Percentiles rank a stretch among this genome's conserved stretches.
These are phyloP conservation scores for Leishmania amazonensis DNA, from an alignment of 208 protist genomes.

Conservation along the genomic window DNA sequence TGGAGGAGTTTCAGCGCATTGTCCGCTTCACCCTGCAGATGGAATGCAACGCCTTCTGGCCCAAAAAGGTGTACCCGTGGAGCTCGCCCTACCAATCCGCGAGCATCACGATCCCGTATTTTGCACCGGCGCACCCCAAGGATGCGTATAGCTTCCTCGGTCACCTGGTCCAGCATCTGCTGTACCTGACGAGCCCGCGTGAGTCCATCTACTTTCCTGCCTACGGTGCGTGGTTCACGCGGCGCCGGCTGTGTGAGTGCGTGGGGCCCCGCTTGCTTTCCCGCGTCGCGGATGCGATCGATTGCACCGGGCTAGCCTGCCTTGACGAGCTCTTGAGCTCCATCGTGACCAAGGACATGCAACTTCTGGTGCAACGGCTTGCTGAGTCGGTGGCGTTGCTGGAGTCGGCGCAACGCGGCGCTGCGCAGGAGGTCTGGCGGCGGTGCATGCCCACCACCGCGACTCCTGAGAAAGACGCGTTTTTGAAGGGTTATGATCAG, in stretches of 20 bases:
- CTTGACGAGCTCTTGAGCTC: conserved; percentile 92
- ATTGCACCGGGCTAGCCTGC: conserved; percentile 73
- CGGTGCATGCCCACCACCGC: conserved; percentile 23
- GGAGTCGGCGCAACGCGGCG: conserved; percentile 5
- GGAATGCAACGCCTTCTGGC: conserved; percentile 96
- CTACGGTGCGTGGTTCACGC: conserved; percentile 89
- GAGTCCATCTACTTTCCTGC: conserved; percentile 83
- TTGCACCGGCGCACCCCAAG: conserved; percentile 41
- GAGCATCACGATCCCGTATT: conserved; percentile 95
- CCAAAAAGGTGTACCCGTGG: conserved; percentile 92
- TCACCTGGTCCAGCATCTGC: conserved; percentile 89
- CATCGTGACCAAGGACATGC: conserved; percentile 92
- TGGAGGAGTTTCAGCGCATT: conserved; percentile 97
- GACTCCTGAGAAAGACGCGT: conserved; percentile 14
- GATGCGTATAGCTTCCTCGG: conserved; percentile 90
- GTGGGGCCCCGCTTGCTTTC: conserved; percentile 90
- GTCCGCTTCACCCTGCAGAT: conserved; percentile 97
- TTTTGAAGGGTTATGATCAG: conserved; percentile 43
- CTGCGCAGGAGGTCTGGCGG: conserved; percentile 21
- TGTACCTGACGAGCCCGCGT: conserved; percentile 82
- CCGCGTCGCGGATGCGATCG: conserved; percentile 80
- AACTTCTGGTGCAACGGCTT: conserved; percentile 54
- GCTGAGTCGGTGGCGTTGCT: conserved; percentile 20
- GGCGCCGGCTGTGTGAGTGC: conserved; percentile 49
- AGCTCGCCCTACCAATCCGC: conserved; percentile 90